These are phyloP conservation scores for Monosporascus sp. DNA, from an alignment of 2,329 filamentous ascomycete genomes.

Conservation along the genomic window DNA sequence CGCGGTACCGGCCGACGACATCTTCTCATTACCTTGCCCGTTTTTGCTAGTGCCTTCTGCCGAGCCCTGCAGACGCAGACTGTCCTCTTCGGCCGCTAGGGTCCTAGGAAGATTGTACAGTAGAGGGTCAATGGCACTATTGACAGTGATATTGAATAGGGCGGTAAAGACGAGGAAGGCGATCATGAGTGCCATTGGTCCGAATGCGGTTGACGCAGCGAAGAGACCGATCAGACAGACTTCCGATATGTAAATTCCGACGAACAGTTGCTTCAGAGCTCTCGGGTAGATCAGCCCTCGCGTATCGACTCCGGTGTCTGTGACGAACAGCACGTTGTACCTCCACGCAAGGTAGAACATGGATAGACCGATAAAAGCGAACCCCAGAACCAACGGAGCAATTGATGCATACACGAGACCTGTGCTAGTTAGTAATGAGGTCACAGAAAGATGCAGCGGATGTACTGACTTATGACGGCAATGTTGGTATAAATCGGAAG, in stretches of 20 bases:
- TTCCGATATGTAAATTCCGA: slow-evolving; percentile 77
- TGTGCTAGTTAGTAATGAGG: slow-evolving; percentile 26
- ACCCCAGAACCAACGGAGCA: slow-evolving; percentile 76
- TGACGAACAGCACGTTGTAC: slow-evolving; percentile 87
- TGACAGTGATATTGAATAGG: slow-evolving; percentile 70
- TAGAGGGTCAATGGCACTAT: slow-evolving; percentile 68
- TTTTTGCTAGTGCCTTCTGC: slow-evolving; percentile 4
- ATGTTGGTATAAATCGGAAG: slow-evolving; percentile 79
- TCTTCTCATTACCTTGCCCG: slow-evolving; percentile 6
- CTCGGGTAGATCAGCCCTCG: slow-evolving; percentile 82
- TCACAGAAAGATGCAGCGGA: too few species aligned
- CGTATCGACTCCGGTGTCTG: slow-evolving; percentile 75
- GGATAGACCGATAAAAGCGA: slow-evolving; percentile 71
- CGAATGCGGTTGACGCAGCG: slow-evolving; percentile 59
- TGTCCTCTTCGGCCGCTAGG: slow-evolving; percentile 44
- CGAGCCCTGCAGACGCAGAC: slow-evolving; percentile 16
- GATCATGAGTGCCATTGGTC: slow-evolving; percentile 71
- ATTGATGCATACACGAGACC: slow-evolving; percentile 84
- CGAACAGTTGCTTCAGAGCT: slow-evolving; percentile 80
- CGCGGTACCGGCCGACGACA: slow-evolving; percentile 14
- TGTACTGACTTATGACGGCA: slow-evolving; percentile 63
- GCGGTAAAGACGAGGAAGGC: slow-evolving; percentile 68
- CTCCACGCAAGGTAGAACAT: slow-evolving; percentile 84
- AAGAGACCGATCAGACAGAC: slow-evolving; percentile 83
- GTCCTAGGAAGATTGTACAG: slow-evolving; percentile 75